These are phyloP conservation scores for Solanum chacoense DNA, from an alignment of 305 asterid species.

Conservation along the genomic window DNA sequence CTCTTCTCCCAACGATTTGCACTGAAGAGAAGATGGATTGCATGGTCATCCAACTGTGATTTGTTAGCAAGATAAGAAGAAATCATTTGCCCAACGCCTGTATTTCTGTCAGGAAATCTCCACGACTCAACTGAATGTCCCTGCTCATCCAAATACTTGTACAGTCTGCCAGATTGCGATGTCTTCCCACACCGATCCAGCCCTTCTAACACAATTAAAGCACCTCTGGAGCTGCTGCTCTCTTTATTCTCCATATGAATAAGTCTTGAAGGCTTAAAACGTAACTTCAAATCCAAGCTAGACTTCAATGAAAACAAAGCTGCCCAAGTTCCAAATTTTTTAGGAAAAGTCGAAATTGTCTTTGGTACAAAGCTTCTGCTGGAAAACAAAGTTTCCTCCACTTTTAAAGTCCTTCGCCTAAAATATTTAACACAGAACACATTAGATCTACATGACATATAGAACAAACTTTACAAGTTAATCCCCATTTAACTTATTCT, in stretches of 20 bases:
- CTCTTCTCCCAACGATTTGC: conserved; percentile 98
- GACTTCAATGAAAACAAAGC: conserved; percentile 13
- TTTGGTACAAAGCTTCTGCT: not conserved
- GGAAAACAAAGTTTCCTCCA: not conserved
- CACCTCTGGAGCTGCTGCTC: conserved; percentile 50
- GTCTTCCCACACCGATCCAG: conserved; percentile 89
- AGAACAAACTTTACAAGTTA: not conserved
- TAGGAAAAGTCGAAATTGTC: not conserved
- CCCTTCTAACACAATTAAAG: conserved; percentile 87
- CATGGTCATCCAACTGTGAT: conserved; percentile 74
- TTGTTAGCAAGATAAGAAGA: conserved; percentile 74
- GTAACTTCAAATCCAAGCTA: conserved; percentile 24
- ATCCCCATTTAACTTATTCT: not conserved
- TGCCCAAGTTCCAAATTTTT: conserved; percentile 22
- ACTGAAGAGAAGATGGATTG: conserved; percentile 86
- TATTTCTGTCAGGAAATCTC: conserved; percentile 91
- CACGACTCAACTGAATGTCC: conserved; percentile 72
- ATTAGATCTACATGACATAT: not conserved
- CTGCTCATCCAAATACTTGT: conserved; percentile 44
- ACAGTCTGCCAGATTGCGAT: conserved; percentile 55
- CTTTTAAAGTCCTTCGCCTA: not conserved
- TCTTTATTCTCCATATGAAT: conserved; percentile 52
- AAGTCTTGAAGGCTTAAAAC: conserved; percentile 32
- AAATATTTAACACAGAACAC: not conserved
- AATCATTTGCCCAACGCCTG: conserved; percentile 92